Evolutionary conservation across 2,329 filamentous ascomycete genomes (phyloP).

Genomic region (Aureobasidium sp.): DNA sequence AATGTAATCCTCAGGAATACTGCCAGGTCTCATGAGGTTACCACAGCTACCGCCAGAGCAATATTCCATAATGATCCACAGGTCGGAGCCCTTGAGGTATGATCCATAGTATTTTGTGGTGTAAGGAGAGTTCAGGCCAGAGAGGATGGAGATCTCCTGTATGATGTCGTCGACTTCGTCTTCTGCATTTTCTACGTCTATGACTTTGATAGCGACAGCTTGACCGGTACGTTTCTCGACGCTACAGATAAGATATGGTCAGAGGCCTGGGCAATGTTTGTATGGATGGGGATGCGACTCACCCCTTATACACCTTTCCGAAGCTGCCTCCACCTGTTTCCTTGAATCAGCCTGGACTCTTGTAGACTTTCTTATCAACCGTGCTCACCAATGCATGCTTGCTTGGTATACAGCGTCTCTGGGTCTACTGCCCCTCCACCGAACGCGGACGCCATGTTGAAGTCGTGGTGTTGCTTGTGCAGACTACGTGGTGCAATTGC

Average conservation of each 20-base stretch:
- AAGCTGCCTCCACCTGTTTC: constrained; percentile 83
- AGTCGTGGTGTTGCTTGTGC: background rate
- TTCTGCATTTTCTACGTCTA: constrained; percentile 97
- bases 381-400: constrained; percentile 39
- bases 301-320: constrained; percentile 98
- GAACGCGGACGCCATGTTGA: constrained; percentile 15
- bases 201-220: constrained; percentile 95
- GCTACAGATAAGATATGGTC: constrained; percentile 38
- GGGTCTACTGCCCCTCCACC: constrained; percentile 52
- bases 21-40: constrained; percentile 88
- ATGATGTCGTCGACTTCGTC: constrained; percentile 99
- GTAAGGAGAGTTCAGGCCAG: constrained; percentile 89
- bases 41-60: constrained; percentile 95
- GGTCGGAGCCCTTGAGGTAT: constrained; percentile 87
- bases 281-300: constrained; percentile 26
- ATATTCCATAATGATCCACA: constrained; percentile 99
- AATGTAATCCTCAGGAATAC: constrained; percentile 91
- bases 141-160: constrained; percentile 95
- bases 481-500: background rate
- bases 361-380: background rate
- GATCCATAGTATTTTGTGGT: constrained; percentile 98
- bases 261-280: background rate
- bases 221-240: constrained; percentile 91
- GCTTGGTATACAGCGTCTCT: constrained; percentile 84
- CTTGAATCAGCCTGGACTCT: constrained; percentile 2